Evolutionary conservation across 345 rosid genomes (phyloP).

Genomic region (Rubroshorea leprosula): DNA sequence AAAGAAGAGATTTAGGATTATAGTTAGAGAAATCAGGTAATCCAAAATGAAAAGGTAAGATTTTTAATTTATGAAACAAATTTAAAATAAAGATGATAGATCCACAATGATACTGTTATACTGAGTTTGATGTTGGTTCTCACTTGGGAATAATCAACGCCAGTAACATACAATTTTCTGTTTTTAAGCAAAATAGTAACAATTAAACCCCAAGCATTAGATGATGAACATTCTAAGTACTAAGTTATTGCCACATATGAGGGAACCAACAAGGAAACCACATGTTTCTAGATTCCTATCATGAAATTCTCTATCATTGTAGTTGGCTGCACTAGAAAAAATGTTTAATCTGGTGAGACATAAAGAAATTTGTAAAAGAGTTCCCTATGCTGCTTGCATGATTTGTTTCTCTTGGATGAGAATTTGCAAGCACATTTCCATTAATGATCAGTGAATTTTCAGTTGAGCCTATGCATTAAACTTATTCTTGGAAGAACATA

Average conservation of each 20-base stretch:
- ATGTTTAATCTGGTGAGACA: conserved; percentile 47
- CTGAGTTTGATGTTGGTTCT: conserved; percentile 88
- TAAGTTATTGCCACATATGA: conserved; percentile 48
- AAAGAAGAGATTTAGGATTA: conserved; percentile 3
- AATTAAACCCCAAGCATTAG: conserved; percentile 4
- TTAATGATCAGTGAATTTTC: too few species aligned
- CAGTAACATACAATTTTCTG: conserved; percentile 74
- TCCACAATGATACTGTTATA: conserved; percentile 30
- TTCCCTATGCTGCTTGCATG: conserved; percentile 81
- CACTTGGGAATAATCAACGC: conserved; percentile 97
- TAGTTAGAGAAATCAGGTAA: conserved; percentile 2
- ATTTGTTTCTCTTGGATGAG: conserved; percentile 64
- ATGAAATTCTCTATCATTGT: conserved; percentile 87
- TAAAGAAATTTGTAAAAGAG: conserved; percentile 74
- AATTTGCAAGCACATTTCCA: conserved; percentile 70
- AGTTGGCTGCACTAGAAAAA: conserved; percentile 59
- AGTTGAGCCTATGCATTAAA: neutral
- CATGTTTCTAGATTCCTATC: conserved; percentile 88
- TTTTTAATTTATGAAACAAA: neutral
- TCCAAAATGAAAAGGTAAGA: neutral
- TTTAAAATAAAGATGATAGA: conserved; percentile 5
- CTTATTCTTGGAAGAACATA: neutral
- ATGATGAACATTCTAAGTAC: neutral
- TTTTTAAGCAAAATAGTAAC: conserved; percentile 60
- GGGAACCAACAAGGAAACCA: conserved; percentile 94